Evolutionary conservation across 495 filamentous ascomycete genomes (phyloP), one percentile per base, ranked within the genome.

Genomic region (Penicillium cinerascens): DNA sequence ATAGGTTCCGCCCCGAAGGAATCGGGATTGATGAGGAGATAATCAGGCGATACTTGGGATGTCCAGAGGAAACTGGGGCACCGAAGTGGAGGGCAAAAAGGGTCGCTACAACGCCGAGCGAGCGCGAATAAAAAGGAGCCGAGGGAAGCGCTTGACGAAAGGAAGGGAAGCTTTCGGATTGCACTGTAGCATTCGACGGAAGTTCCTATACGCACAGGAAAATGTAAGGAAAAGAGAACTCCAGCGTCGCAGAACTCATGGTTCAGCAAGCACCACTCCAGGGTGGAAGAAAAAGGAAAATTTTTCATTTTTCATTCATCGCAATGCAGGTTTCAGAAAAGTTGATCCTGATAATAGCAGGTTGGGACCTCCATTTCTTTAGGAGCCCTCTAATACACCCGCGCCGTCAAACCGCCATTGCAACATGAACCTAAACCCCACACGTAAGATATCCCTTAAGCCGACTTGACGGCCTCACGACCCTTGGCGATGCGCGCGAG

Each of bases 401-500:
- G 61, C 65, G 67, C 66, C 56, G 59, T 69, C 61, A 67, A 56
- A 61, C 67, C 65, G 48, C 58, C 67, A 66, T 64, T 65, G 63
- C 57, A 68, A 71, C 55, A 60, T 64, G 62, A 69, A 67, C 68
- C 60, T 60, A 55, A 62, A 66, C 67, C 59, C 61, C 52, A 59
- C 61, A 62, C 56, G 38, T 52, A 52, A 63, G 51, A 64, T 53
- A 54, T 53, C 62, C 51, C 59, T 66, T 73, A 70, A 65, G 67
- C 58, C 33, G 65, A 69, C 65, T 68, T 70, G 61, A 58, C 67
- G 44, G 70, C 69, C 78, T 91, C 87, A 61, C 89, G 83, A 63
- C 89, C 88, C 62, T 82, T 76, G 67, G 78, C 82, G 69, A 85
- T 87, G 74, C 92, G 85, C 78, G 90, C 90, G 49, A 97, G 80